Evolutionary conservation across 139 green algal genomes (phyloP), one percentile per base, ranked within the genome.

Genomic region (Chloropicon primus): DNA sequence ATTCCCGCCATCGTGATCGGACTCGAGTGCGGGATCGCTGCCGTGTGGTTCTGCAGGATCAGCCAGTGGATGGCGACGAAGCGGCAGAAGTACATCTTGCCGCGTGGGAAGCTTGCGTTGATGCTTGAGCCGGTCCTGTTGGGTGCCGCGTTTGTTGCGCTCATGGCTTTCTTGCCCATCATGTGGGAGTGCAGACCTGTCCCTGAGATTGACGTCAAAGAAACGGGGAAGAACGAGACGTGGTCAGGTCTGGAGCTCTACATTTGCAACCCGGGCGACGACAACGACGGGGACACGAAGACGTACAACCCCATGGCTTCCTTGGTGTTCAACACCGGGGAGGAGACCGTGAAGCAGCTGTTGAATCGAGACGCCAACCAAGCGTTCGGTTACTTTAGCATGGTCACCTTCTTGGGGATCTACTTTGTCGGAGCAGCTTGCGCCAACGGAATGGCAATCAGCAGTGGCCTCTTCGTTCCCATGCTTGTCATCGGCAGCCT

Each of bases 241-340:
- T 62, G 5, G 5, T n/a, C 41, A 5, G 77, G 29, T 28, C 77
- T 90, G 72, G 85, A 90, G 76, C 82, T 92, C 25, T 93, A 91
- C 82, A 93, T 88, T 1, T 93, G 89, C 81, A 83, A 74, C 71
- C 75, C 26, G 2, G 54, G 26, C 17, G 28, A 72, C 26, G 76
- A 53, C 28, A 83, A 84, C 72, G 79, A 83, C 72, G 24, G 80
- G 21, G 74, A 5, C 5, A 78, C 87, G 21, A 79, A 75, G 1
- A 85, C 82, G 22, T 96, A 96, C 87, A 96, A 96, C 83, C 87
- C 93, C 82, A 83, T 96, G 74, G 91, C 92, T 25, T 95, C 90
- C 1, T 86, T 96, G 28, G 89, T 94, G 80, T 83, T 86, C 74
- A 81, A 76, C 29, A 90, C 84, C 71, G 92, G 92, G 21, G 92